Evolutionary conservation across 208 protist genomes (phyloP), one percentile per base, ranked within the genome.

Genomic region (Trypanosomatidae sp.): DNA sequence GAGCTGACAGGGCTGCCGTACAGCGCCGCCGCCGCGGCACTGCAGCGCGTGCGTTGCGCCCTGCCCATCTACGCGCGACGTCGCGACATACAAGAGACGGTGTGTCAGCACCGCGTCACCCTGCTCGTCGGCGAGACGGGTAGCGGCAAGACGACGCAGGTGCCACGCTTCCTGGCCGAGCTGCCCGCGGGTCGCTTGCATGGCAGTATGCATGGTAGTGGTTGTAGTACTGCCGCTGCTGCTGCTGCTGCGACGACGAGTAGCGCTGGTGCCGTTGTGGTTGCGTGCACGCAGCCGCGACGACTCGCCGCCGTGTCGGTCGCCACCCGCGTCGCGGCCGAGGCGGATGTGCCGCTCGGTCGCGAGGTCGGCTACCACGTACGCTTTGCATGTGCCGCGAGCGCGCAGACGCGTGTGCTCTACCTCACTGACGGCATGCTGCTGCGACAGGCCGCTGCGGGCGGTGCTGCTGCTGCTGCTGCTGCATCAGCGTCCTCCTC

Each of bases 401-500:
- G 56, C 26, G 47, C 60, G 6, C 57, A 84, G n/a, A 99, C 98
- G 5, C 75, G 79, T 16, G 83, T 99, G 27, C 93, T 99, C 28
- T 99, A 98, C 71, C 92, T 99, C 74, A 99, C 98, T 5, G 97
- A 99, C 70, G 97, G 97, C 66, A 99, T 99, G 87, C 66, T 99
- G 21, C 68, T 99, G 23, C 86, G 97, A 24, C 96, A 99, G 67
- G 58, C 58, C 18, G 51, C 56, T 24, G 20, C 56, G n/a, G n/a
- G n/a, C n/a, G n/a, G n/a, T n/a, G n/a, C n/a, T n/a, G n/a, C n/a
- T n/a, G n/a, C n/a, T n/a, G n/a, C n/a, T n/a, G n/a, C n/a, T n/a
- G n/a, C n/a, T n/a, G n/a, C n/a, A n/a, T n/a, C n/a, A n/a, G n/a
- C n/a, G n/a, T n/a, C n/a, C n/a, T n/a, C n/a, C n/a, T n/a, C n/a